Evolutionary conservation across 352 stramenopile genomes (phyloP), one percentile per base, ranked within the genome.

Genomic region (Aphanomyces astaci): DNA sequence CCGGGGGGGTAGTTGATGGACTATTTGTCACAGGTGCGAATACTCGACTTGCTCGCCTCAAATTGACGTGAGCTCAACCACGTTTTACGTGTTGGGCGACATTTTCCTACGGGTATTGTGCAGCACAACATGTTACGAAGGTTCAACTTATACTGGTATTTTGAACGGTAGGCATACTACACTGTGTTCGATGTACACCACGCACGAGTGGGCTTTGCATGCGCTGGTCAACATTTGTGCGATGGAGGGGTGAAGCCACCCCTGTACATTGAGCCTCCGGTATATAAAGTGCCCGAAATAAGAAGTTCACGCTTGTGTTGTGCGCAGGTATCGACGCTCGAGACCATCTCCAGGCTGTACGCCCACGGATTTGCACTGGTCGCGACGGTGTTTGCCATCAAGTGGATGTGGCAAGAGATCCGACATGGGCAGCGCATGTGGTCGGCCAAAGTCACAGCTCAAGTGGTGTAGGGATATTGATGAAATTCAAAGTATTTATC

Each of bases 101-200:
- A 75, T 85, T 30, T 90, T 90, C 69, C 43, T 90, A 54, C 80
- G 82, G 28, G 62, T 68, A 60, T 33, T 9, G 30, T n/a, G n/a
- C n/a, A n/a, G n/a, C n/a, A n/a, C n/a, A n/a, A n/a, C n/a, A n/a
- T n/a, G 22, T 49, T 57, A 19, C 51, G 10, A 22, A 57, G 15
- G 10, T 10, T 10, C 10, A 57, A 10, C 10, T 57, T n/a, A n/a
- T n/a, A n/a, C n/a, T 30, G 43, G 13, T 30, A 9, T 53, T 13
- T 17, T 24, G 36, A 5, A 3, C 11, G 13, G 15, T 68, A 68
- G 62, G 70, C 80, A n/a, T 88, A 88, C 55, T 90, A 90, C 71
- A 78, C 78, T 19, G 72, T 75, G 43, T 90, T 90, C 65, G 78
- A 90, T 68, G 78, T 76, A 9, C 67, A 76, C 11, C 40, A 57